These are phyloP conservation scores for Metarhizium sp. DNA, from an alignment of 2,329 filamentous ascomycete species.

Conservation along the genomic window DNA sequence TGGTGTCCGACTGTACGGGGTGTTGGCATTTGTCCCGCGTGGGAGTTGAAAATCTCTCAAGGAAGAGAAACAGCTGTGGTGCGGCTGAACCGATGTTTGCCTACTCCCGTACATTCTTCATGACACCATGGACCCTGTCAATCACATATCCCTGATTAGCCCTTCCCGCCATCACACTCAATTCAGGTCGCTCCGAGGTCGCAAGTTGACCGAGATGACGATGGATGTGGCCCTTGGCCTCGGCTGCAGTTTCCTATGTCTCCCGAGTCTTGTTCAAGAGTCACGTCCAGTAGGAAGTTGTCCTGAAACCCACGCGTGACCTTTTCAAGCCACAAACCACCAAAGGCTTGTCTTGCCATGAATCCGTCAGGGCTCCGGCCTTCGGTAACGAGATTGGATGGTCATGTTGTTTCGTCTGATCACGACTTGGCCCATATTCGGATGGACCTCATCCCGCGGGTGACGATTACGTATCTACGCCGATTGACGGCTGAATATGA, in stretches of 20 bases:
- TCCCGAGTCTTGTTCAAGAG: background rate
- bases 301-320: conserved; percentile 1
- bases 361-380: background rate
- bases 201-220: background rate
- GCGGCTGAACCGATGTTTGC: background rate
- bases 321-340: background rate
- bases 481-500: background rate
- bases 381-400: background rate
- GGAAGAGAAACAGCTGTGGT: background rate
- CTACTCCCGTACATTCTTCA: background rate
- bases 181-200: background rate
- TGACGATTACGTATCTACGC: background rate
- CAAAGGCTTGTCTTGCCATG: background rate
- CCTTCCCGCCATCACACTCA: too few relatives aligned
- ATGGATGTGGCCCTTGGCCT: background rate
- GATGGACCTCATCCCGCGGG: background rate
- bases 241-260: background rate
- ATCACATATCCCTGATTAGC: background rate
- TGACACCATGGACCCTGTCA: background rate
- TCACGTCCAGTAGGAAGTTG: conserved; percentile 1
- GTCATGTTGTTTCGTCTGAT: background rate
- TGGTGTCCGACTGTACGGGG: background rate
- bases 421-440: background rate
- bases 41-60: too few relatives aligned
- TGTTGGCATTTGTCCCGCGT: too few relatives aligned